Evolutionary conservation across 78 protist species (phyloP).

Genomic region (Protostelium mycophagum): DNA sequence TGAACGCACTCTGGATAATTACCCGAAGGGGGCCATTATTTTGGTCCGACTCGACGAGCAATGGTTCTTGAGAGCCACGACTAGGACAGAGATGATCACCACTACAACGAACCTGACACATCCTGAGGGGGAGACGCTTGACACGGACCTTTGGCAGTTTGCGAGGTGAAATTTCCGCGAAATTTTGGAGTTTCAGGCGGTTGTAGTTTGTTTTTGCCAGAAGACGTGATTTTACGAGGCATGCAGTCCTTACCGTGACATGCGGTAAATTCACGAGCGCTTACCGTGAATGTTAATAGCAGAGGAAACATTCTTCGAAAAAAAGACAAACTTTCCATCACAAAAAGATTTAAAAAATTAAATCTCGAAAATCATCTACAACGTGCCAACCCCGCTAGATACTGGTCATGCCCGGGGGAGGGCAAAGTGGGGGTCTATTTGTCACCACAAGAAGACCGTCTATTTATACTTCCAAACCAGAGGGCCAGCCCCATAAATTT

Average conservation of each 20-base stretch:
- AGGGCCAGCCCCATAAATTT: not conserved
- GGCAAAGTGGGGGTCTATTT: not conserved
- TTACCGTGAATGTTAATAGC: too few relatives aligned
- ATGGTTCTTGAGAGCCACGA: not conserved
- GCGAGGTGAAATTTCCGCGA: too few relatives aligned
- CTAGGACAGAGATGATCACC: not conserved
- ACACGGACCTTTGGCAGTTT: not conserved
- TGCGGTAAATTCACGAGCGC: too few relatives aligned
- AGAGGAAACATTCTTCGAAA: too few relatives aligned
- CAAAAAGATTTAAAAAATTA: too few relatives aligned
- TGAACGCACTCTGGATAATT: not conserved
- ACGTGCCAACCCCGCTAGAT: too few relatives aligned
- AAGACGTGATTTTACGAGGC: too few relatives aligned
- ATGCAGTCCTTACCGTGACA: too few relatives aligned
- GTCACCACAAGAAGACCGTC: not conserved
- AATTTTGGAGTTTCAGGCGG: too few relatives aligned
- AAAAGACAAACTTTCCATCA: too few relatives aligned
- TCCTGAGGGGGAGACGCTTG: not conserved
- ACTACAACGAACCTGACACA: not conserved
- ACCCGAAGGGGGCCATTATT: not conserved
- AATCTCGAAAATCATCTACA: too few relatives aligned
- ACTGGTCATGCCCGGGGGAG: not conserved
- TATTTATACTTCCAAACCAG: not conserved
- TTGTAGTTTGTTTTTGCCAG: too few relatives aligned
- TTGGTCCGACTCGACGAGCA: not conserved